Evolutionary conservation across 148 eudicot species (phyloP), one percentile per base, ranked within the genome.

Genomic region (Chenopodium suecicum): DNA sequence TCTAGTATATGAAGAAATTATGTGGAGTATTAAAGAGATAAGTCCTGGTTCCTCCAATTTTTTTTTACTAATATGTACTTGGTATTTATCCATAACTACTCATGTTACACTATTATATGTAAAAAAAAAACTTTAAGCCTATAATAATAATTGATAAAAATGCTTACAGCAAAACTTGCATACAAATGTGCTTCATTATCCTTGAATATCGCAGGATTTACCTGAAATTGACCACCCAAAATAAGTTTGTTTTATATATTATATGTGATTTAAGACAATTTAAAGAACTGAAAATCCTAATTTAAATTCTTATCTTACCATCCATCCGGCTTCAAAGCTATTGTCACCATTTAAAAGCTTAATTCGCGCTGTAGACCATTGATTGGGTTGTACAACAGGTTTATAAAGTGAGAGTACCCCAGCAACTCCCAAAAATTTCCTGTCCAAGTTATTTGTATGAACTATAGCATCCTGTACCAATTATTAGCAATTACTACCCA

Each of bases 121-220:
- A 34, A 2, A 34, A 34, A 34, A 34, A 34, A 2, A 32, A 32
- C 66, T 7, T 19, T 2, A 7, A 62, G 3, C 20, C 46, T 37
- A 48, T 11, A 34, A 34, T 34, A 34, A 34, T 34, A 34, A 34
- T 34, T 34, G 37, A 34, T 34, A 34, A 34, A 34, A 34, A 17
- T 56, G 3, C 62, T 56, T 56, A 48, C 52, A 11, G 13, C 52
- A 2, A 48, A 48, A 48, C 52, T 48, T 48, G 32, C 79, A 41
- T 63, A 77, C 2, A 77, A 46, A 64, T 77, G 79, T 14, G 70
- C 79, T n/a, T 77, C 79, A 23, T 77, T n/a, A 41, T 77, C 79
- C 54, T 63, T 5, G 34, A 22, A 77, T 22, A 63, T 3, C 0
- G 12, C 14, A 32, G 69, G 79, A 44, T 77, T 63, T 13, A 77